A percentile compares a stretch with the other conserved stretches of the same genome.
These are phyloP conservation scores for Populus tremula DNA, from an alignment of 345 rosid species.

Conservation along the genomic window DNA sequence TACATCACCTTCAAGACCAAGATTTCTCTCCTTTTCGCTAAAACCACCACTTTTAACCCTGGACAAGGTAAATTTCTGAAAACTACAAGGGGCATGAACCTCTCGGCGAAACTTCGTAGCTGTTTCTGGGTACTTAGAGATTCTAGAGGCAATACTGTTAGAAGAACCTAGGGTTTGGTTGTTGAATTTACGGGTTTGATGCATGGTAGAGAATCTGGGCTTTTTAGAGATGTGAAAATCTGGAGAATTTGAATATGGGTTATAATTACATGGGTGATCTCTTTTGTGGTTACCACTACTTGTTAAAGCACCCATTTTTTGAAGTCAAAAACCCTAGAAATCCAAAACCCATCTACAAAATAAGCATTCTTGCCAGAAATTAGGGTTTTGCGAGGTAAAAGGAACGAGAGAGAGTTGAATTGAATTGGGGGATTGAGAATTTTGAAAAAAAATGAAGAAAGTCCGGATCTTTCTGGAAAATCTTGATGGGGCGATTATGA, in stretches of 20 bases:
- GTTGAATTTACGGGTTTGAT: conserved; percentile 21
- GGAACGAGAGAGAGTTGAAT: not conserved
- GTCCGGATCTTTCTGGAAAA: not conserved
- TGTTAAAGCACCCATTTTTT: conserved; percentile 62
- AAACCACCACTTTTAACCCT: conserved; percentile 19
- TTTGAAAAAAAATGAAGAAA: not conserved
- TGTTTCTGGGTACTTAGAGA: conserved; percentile 67
- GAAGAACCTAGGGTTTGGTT: conserved; percentile 32
- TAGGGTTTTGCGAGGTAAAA: not conserved
- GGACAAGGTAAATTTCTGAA: conserved; percentile 43
- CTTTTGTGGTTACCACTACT: conserved; percentile 54
- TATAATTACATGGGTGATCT: conserved; percentile 4
- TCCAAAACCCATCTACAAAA: conserved; percentile 24
- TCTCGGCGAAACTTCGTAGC: conserved; percentile 48
- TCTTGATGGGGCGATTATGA: not conserved
- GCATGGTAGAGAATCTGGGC: conserved; percentile 47
- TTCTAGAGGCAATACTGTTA: conserved; percentile 45
- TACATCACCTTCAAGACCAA: not conserved
- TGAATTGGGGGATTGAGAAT: not conserved
- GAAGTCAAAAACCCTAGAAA: conserved; percentile 31
- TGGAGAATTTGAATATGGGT: conserved; percentile 26
- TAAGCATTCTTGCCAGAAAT: not conserved
- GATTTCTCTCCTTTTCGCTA: conserved; percentile 16
- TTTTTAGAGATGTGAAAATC: conserved; percentile 52
- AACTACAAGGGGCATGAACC: conserved; percentile 81